A percentile compares a stretch with the other conserved stretches of the same genome.
These are phyloP conservation scores for Metschnikowia santaceciliae DNA, from an alignment of 805 yeast genomes.

Conservation along the genomic window DNA sequence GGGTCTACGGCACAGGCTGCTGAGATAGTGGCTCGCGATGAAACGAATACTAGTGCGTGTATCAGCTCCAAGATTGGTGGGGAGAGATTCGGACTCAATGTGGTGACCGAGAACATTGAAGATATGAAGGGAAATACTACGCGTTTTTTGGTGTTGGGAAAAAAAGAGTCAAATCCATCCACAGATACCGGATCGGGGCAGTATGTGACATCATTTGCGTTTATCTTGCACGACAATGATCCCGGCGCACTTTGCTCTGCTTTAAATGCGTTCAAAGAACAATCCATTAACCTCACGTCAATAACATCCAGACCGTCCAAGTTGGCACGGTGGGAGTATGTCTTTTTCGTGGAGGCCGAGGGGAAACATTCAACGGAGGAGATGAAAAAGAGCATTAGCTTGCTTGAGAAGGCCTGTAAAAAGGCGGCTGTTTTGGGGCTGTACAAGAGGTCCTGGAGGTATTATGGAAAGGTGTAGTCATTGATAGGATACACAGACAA, in stretches of 20 bases:
- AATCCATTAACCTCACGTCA: conserved; percentile 60
- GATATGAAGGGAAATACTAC: conserved; percentile 79
- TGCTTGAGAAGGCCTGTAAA: conserved; percentile 42
- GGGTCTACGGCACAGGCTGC: conserved; percentile 87
- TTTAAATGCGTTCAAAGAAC: conserved; percentile 50
- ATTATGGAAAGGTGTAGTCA: conserved; percentile 15
- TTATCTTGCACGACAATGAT: conserved; percentile 57
- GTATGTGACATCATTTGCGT: conserved; percentile 54
- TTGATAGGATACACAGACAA: not conserved
- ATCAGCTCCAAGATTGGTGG: conserved; percentile 18
- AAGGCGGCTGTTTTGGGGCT: conserved; percentile 59
- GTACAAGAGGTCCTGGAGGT: conserved; percentile 44
- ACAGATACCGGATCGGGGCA: not conserved
- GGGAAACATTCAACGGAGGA: conserved; percentile 33
- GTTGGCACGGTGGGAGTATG: conserved; percentile 69
- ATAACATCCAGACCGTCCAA: conserved; percentile 77
- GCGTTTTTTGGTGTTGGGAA: conserved; percentile 56
- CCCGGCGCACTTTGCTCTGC: conserved; percentile 76
- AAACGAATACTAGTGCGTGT: conserved; percentile 41
- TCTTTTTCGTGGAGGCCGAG: conserved; percentile 72
- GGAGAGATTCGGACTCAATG: conserved; percentile 10
- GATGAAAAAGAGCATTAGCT: conserved; percentile 34
- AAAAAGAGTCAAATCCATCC: not conserved
- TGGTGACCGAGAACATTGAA: conserved; percentile 47
- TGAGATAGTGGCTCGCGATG: conserved; percentile 43